Evolutionary conservation across 306 rosid genomes (phyloP), one percentile per base, ranked within the genome.

Genomic region (Quercus dentata): DNA sequence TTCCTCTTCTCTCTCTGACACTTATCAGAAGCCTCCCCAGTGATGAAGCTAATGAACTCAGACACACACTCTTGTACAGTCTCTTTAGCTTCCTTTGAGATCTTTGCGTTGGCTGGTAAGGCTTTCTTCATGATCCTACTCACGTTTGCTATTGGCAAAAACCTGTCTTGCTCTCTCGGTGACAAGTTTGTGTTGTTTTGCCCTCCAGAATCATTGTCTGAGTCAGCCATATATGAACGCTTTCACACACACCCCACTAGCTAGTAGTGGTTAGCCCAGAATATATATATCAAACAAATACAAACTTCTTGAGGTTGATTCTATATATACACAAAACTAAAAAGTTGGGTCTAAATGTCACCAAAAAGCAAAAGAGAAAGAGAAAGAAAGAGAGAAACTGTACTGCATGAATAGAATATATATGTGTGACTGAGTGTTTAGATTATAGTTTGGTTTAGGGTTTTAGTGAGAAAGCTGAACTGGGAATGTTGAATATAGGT

Each of bases 101-200:
- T 87, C 94, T 86, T 87, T 0, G 86, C 91, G 83, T 86, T 86
- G 17, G 85, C 85, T 27, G 94, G 94, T 6, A 90, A 75, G 2
- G 84, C 88, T 52, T 86, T 90, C 85, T 86, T 87, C 94, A 90
- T 90, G 77, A 87, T 90, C 75, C 91, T 82, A 64, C 91, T 86
- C 72, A 90, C 91, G 88, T 86, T 87, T 10, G 92, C 92, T 74
- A 89, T 87, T 3, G 90, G 90, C 5, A 90, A 83, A 55, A 84
- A 83, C 85, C 90, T 73, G 79, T 84, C 91, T 71, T 87, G 94
- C 87, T 90, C 90, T 46, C 88, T 80, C 3, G 77, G 85, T 8
- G 74, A 56, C 0, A 74, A 25, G 41, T 80, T 35, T 5, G 79
- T 8, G 85, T 83, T 83, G 0, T 76, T 28, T 56, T 81, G 89